Evolutionary conservation across 2,329 filamentous ascomycete species (phyloP).

Genomic region (Curvularia verruculosa): DNA sequence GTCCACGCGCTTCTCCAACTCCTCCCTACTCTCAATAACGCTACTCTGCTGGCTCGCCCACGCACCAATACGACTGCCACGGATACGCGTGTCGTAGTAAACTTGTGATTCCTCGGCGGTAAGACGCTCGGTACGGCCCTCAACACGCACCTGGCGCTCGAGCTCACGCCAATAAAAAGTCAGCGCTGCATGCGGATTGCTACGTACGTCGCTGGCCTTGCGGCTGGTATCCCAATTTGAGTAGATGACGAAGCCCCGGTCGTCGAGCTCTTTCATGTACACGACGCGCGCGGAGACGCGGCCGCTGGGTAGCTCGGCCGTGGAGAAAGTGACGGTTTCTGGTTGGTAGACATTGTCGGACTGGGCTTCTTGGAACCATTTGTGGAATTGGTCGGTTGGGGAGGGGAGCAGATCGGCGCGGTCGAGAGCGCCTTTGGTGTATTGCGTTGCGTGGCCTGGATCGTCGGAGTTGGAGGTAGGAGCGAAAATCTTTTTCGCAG

Average conservation of each 20-base stretch:
- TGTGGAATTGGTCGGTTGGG: conserved; percentile 84
- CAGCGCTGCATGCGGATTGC: conserved; percentile 78
- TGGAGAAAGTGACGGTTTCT: conserved; percentile 87
- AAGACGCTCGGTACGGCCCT: conserved; percentile 75
- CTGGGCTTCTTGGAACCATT: conserved; percentile 82
- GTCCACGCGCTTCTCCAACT: conserved; percentile 77
- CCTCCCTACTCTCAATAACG: conserved; percentile 71
- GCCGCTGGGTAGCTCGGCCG: conserved; percentile 80
- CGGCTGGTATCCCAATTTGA: conserved; percentile 84
- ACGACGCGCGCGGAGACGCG: conserved; percentile 84
- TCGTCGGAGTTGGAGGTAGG: conserved; percentile 61
- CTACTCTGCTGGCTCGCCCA: conserved; percentile 92
- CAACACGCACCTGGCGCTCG: conserved; percentile 89
- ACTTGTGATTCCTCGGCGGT: conserved; percentile 71
- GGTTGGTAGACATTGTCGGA: conserved; percentile 70
- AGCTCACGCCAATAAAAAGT: conserved; percentile 89
- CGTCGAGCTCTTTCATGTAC: conserved; percentile 94
- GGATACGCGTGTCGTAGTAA: conserved; percentile 69
- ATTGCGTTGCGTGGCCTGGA: conserved; percentile 74
- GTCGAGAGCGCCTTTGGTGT: conserved; percentile 69
- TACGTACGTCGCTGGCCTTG: conserved; percentile 69
- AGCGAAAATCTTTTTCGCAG: conserved; percentile 61
- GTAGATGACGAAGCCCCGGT: conserved; percentile 85
- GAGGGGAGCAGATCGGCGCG: conserved; percentile 64
- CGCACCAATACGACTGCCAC: conserved; percentile 84